Conservation (phyloP, 1,139 yeast species). For the Pichia inconspicua region DNA sequence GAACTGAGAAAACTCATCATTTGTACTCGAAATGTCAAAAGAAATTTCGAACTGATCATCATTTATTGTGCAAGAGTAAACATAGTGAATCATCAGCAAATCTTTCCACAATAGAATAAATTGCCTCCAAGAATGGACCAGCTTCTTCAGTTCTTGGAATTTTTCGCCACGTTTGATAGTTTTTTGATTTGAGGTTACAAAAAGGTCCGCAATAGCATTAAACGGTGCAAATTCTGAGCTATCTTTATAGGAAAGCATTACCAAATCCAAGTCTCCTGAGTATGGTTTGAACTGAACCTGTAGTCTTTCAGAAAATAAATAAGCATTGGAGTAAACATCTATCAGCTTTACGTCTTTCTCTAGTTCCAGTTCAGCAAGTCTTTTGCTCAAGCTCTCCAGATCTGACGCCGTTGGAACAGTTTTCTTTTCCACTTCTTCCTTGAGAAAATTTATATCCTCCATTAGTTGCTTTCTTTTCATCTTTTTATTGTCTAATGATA, state of each 20-base stretch:
- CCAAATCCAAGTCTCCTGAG: not conserved
- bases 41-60: slow-evolving; percentile 1
- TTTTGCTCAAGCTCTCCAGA: slow-evolving; percentile 1
- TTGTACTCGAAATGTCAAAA: not conserved
- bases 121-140: slow-evolving; percentile 5
- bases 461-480: slow-evolving; percentile 3
- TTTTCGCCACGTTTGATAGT: not conserved
- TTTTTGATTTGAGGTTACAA: slow-evolving; percentile 1
- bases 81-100: slow-evolving; percentile 7
- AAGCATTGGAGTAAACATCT: not conserved
- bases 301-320: slow-evolving; percentile 1
- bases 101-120: slow-evolving; percentile 13
- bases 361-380: slow-evolving; percentile 6
- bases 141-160: not conserved
- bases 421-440: not conserved
- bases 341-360: slow-evolving; percentile 4
- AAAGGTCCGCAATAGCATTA: slow-evolving; percentile 1
- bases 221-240: slow-evolving; percentile 8
- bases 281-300: not conserved
- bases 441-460: slow-evolving; percentile 6
- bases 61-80: slow-evolving; percentile 4
- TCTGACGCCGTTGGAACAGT: slow-evolving; percentile 8
- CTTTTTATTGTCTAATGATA: slow-evolving; percentile 1
- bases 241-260: not conserved
- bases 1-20: not conserved